Evolutionary conservation across 192 early-diverging fungal genomes (phyloP).

Genomic region (Jimgerdemannia flammicorona): DNA sequence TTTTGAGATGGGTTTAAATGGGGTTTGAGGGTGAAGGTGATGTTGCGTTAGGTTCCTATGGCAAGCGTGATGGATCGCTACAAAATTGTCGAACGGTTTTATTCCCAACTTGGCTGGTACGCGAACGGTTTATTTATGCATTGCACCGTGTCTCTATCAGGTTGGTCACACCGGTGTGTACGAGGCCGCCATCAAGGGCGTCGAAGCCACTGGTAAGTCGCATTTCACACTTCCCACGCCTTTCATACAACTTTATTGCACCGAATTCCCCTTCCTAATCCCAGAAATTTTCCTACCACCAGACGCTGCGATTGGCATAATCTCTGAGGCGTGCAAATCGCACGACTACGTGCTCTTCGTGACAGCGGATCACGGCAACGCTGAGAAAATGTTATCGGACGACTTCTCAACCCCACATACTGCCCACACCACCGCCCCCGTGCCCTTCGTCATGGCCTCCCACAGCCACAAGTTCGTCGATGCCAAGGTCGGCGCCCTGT

Average conservation of each 20-base stretch:
- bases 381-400: slow-evolving; percentile 94
- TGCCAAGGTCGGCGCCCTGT: slow-evolving; percentile 67
- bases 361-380: slow-evolving; percentile 99
- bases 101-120: no score
- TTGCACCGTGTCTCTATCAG: background rate
- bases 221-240: background rate
- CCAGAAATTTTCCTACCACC: no score
- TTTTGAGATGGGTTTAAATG: background rate
- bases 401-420: slow-evolving; percentile 89
- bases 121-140: background rate
- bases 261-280: no score
- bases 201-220: slow-evolving; percentile 68
- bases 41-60: no score
- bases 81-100: no score
- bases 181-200: slow-evolving; percentile 85
- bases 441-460: slow-evolving; percentile 90
- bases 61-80: no score
- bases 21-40: no score
- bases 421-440: slow-evolving; percentile 87
- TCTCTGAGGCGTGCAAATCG: slow-evolving; percentile 89
- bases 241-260: no score
- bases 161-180: slow-evolving; percentile 97
- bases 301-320: slow-evolving; percentile 90
- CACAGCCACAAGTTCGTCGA: slow-evolving; percentile 50
- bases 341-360: slow-evolving; percentile 90